Percentiles rank a stretch among this genome's conserved stretches.
These are phyloP conservation scores for Colletotrichum sp. DNA, from an alignment of 2,329 filamentous ascomycete genomes.

Conservation along the genomic window DNA sequence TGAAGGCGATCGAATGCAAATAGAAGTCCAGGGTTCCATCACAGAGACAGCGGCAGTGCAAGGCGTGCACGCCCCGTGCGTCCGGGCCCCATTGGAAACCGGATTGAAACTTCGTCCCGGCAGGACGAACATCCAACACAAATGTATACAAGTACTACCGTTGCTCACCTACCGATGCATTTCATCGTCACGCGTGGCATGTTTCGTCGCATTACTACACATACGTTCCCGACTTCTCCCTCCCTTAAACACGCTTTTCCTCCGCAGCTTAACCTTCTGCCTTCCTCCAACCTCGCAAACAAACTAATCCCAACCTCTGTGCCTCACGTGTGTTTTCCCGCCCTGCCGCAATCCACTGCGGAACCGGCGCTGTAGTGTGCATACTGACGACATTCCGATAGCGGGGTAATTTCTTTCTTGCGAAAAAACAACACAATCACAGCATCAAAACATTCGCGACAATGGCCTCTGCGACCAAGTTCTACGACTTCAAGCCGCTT, in stretches of 20 bases:
- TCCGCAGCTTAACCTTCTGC: background rate
- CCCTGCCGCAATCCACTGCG: background rate
- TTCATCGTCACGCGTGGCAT: constrained; percentile 1
- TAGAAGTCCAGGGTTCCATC: background rate
- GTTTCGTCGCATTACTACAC: constrained; percentile 1
- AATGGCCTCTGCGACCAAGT: constrained; percentile 51
- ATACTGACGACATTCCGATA: background rate
- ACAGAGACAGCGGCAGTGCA: background rate
- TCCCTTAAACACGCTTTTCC: background rate
- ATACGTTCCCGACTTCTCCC: background rate
- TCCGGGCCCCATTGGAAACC: constrained; percentile 12
- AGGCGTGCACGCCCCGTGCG: constrained; percentile 6
- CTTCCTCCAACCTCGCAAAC: background rate
- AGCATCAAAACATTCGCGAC: constrained; percentile 7
- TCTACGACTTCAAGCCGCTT: constrained; percentile 86
- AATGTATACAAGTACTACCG: background rate
- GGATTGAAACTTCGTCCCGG: constrained; percentile 20
- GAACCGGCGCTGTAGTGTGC: background rate
- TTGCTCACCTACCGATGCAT: background rate
- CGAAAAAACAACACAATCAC: background rate
- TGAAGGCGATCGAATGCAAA: background rate
- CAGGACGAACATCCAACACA: background rate
- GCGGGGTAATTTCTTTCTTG: background rate
- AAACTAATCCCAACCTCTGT: background rate
- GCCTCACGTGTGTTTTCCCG: background rate